Base-by-base conservation (phyloP, 306 rosid species). In the Inga leiocalycina region DNA sequence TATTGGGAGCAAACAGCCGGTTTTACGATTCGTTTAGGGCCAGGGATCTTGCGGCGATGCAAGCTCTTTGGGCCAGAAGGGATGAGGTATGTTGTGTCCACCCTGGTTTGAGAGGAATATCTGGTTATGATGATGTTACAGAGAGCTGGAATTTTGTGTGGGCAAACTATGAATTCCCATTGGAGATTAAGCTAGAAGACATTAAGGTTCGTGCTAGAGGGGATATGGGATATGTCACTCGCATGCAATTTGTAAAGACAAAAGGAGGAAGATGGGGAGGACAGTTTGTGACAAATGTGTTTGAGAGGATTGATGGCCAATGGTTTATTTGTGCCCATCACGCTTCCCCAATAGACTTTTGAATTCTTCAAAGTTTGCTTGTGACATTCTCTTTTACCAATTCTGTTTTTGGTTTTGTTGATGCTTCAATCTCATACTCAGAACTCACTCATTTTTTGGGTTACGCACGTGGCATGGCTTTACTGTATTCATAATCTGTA, bases 221-320 rank as follows among this genome's bases (percentile, higher is more conserved):
- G 74, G 96, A 92, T 66, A 76, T 92, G 66, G 99, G 97, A 34
- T 96, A 84, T 84, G 93, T 93, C 81, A 92, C 96, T 3, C 93
- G 99, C 85, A 86, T 94, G 86, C 98, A 96, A 79, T 91, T 92
- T 80, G 98, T 96, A 17, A 92, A 89, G 87, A 89, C 99, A 8
- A 91, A 92, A 81, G 97, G 98, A 77, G 87, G 98, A 48, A 91
- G 89, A 85, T 95, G 98, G 98, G 97, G 98, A 62, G 98, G 93
- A 39, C 98, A 95, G 85, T 92, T 90, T 77, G 97, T 89, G 52
- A 95, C 98, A 19, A 95, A 95, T 80, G 89, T 92, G 83, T 95
- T 95, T 10, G 98, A 95, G 89, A 91, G 71, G 80, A 91, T 91
- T 77, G 86, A 87, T 75, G 97, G 92, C 39, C 86, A 88, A 46